Percentiles rank a stretch among this genome's conserved stretches.
These are phyloP conservation scores for Aspergillus udagawae DNA, from an alignment of 2,329 filamentous ascomycete species.

Conservation along the genomic window DNA sequence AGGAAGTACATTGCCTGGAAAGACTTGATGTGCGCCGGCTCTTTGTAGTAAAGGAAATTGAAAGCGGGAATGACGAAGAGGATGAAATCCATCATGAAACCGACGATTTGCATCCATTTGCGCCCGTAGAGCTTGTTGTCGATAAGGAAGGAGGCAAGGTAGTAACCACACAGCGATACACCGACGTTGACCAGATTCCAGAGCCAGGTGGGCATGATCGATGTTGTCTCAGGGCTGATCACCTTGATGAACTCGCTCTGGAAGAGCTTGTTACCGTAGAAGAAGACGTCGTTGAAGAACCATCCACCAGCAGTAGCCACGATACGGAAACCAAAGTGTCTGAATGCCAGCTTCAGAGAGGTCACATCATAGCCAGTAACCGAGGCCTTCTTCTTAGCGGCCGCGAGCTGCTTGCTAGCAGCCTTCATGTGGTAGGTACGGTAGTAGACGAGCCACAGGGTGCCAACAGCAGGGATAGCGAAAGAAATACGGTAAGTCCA, in stretches of 20 bases:
- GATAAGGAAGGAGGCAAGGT: constrained; percentile 80
- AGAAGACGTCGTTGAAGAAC: constrained; percentile 98
- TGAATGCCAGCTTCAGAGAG: constrained; percentile 73
- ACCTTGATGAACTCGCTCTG: constrained; percentile 84
- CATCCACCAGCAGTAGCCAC: constrained; percentile 82
- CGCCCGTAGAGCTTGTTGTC: constrained; percentile 96
- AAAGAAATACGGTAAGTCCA: constrained; percentile 93
- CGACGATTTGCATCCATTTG: constrained; percentile 93
- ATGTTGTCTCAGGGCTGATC: constrained; percentile 64
- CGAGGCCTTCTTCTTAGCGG: constrained; percentile 78
- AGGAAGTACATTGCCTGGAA: constrained; percentile 99
- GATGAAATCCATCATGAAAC: constrained; percentile 89
- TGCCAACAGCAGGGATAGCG: constrained; percentile 83
- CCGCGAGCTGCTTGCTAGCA: constrained; percentile 74
- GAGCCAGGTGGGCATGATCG: constrained; percentile 81
- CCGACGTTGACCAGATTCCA: constrained; percentile 92
- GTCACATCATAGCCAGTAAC: constrained; percentile 91
- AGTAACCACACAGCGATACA: constrained; percentile 84
- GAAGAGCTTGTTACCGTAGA: constrained; percentile 99
- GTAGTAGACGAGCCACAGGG: constrained; percentile 93
- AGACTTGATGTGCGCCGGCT: constrained; percentile 65
- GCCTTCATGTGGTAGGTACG: constrained; percentile 92
- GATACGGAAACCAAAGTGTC: constrained; percentile 79
- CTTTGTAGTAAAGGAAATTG: constrained; percentile 78
- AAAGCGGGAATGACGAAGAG: constrained; percentile 91